phyloP scores from a whole-genome alignment of 768 basidiomycete species.

The Leccinellum albellum region DNA sequence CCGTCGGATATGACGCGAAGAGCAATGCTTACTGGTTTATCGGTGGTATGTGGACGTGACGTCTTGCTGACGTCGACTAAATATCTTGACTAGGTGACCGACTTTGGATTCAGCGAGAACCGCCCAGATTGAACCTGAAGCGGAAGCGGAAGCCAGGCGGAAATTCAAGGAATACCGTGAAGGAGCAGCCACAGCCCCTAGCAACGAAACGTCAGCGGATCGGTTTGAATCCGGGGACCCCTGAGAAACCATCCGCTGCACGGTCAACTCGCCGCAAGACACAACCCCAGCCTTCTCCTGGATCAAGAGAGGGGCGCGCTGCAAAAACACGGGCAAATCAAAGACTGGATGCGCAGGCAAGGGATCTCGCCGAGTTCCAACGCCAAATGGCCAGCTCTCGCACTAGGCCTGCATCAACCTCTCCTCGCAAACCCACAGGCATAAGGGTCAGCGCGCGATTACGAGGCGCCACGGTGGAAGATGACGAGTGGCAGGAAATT shows the following conservation, averaged over 20 bases:
- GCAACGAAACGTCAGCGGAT: slow-evolving; percentile 27
- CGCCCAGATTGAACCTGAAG: slow-evolving; percentile 46
- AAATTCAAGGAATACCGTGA: slow-evolving; percentile 15
- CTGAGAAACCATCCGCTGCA: slow-evolving; percentile 4
- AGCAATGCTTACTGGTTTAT: slow-evolving; percentile 84
- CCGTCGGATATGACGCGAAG: slow-evolving; percentile 79
- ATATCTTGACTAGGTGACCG: slow-evolving; percentile 56
- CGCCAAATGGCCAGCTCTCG: slow-evolving; percentile 36
- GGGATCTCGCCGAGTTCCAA: slow-evolving; percentile 60
- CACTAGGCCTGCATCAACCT: slow-evolving; percentile 7
- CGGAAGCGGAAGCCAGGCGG: slow-evolving; percentile 37
- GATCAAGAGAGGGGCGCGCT: slow-evolving; percentile 51
- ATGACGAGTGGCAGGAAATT: slow-evolving; percentile 72
- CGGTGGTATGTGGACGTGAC: slow-evolving; percentile 47
- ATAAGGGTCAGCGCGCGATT: slow-evolving; percentile 66
- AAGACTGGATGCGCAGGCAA: slow-evolving; percentile 65
- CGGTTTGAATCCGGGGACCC: neutral
- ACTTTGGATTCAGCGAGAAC: slow-evolving; percentile 80
- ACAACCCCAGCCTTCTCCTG: slow-evolving; percentile 19
- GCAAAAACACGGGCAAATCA: slow-evolving; percentile 72
- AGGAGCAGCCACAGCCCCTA: slow-evolving; percentile 15
- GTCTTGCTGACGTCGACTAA: neutral
- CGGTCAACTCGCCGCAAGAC: slow-evolving; percentile 15
- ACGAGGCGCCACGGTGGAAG: slow-evolving; percentile 49
- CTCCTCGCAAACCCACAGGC: slow-evolving; percentile 40